These are phyloP conservation scores for Ceratobasidium sp. DNA, from an alignment of 1,284 basidiomycete genomes.

Conservation along the genomic window DNA sequence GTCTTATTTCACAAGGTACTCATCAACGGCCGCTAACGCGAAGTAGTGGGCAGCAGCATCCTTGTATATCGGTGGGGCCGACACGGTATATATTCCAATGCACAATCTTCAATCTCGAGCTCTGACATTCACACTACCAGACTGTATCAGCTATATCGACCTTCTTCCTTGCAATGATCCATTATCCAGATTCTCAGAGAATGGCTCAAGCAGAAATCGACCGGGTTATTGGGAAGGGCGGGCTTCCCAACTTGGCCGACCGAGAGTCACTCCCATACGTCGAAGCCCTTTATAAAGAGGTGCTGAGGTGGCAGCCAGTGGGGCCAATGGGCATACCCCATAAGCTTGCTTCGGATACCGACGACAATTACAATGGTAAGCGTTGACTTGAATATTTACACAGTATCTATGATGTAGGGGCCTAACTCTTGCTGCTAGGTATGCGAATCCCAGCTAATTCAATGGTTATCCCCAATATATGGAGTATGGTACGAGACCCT, in stretches of 20 bases:
- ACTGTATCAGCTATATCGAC: slow-evolving; percentile 10
- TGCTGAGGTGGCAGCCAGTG: slow-evolving; percentile 20
- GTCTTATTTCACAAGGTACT: not conserved
- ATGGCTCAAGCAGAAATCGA: slow-evolving; percentile 22
- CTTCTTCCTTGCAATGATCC: slow-evolving; percentile 35
- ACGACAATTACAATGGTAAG: not conserved
- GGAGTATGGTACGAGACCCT: not conserved
- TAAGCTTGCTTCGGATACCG: not conserved
- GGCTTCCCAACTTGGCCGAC: slow-evolving; percentile 17
- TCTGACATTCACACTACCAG: not conserved
- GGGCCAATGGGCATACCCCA: slow-evolving; percentile 37
- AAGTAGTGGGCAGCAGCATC: not conserved
- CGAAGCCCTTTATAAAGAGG: slow-evolving; percentile 28
- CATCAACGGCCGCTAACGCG: not conserved
- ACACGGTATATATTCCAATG: not conserved
- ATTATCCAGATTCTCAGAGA: slow-evolving; percentile 15
- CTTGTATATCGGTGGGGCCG: not conserved
- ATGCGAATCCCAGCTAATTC: not conserved
- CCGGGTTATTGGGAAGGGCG: slow-evolving; percentile 1
- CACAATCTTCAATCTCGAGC: not conserved
- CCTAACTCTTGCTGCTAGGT: not conserved
- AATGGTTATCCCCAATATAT: not conserved
- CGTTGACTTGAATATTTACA: not conserved
- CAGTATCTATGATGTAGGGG: not conserved
- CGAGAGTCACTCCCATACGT: slow-evolving; percentile 29